Evolutionary conservation across 371 early-diverging fungal species (phyloP), one percentile per base, ranked within the genome.

Genomic region (Mucor indicus): DNA sequence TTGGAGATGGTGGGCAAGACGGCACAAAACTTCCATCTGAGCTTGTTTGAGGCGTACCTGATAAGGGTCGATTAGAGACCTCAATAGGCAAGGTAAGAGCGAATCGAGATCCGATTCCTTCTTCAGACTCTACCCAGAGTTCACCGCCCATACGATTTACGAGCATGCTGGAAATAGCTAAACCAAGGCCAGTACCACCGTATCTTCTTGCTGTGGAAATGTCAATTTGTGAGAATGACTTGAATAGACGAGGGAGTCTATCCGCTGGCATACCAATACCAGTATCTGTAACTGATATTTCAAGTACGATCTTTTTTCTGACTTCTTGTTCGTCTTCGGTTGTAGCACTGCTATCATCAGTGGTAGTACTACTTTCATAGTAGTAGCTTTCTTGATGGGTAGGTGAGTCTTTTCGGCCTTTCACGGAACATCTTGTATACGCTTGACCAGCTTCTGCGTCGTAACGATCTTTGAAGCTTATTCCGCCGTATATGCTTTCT

Each of bases 71-170:
- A n/a, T n/a, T n/a, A n/a, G n/a, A 62, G 13, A 73, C 39, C 1
- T 71, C 43, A 38, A 81, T 53, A 1, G 81, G 81, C n/a, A 81
- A 52, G 1, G 81, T 81, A 22, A 81, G 60, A 0, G 81, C 78
- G 49, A 81, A 81, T 8, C 78, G 50, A 0, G 81, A 80, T 20
- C 81, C 81, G 11, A 51, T 43, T 1, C 69, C 68, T 48, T 75
- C 69, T 39, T 79, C 78, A 7, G 79, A 79, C 46, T 81, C 81
- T 3, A 81, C 81, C 81, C 81, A 81, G 9, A 81, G 58, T 8
- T 72, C 72, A 15, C 81, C 81, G 6, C 81, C 81, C 81, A 81
- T 81, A 21, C 72, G 67, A 47, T 79, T 77, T 1, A 79, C 81
- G 3, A 81, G 53, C 17, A 72, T 76, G 21, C 74, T 75, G 21